Evolutionary conservation across 2,329 filamentous ascomycete genomes (phyloP).

Genomic region (Byssochlamys sp.): DNA sequence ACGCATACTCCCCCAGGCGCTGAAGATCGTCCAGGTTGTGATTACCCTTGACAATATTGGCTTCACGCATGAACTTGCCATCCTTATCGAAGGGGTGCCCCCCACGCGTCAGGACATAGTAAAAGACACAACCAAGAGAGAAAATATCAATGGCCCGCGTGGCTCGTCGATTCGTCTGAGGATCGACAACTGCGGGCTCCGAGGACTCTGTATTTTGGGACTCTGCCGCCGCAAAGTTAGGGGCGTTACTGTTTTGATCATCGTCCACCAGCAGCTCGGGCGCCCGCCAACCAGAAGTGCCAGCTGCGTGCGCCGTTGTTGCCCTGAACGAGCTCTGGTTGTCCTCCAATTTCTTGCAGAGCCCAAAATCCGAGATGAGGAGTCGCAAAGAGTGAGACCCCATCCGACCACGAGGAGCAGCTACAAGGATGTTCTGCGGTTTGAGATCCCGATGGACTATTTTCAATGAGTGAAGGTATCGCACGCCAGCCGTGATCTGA

Average conservation of each 20-base stretch:
- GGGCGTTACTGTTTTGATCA: constrained; percentile 42
- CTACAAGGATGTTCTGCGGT: constrained; percentile 90
- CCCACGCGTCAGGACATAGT: constrained; percentile 91
- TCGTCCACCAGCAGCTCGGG: constrained; percentile 83
- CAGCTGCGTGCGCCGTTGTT: constrained; percentile 83
- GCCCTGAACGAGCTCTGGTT: constrained; percentile 90
- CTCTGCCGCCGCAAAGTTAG: constrained; percentile 17
- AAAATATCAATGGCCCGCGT: constrained; percentile 97
- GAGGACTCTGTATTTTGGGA: constrained; percentile 36
- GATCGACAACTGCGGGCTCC: constrained; percentile 45
- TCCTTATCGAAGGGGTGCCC: constrained; percentile 89
- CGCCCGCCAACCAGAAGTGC: constrained; percentile 91
- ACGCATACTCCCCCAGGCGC: constrained; percentile 69
- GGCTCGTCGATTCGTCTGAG: constrained; percentile 60
- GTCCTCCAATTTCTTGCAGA: constrained; percentile 93
- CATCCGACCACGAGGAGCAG: constrained; percentile 45
- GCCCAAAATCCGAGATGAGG: constrained; percentile 91
- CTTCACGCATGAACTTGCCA: constrained; percentile 87
- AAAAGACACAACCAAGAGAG: constrained; percentile 93
- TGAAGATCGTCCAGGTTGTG: constrained; percentile 63
- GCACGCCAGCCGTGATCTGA: constrained; percentile 81
- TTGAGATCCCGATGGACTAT: constrained; percentile 97
- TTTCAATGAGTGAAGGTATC: constrained; percentile 78
- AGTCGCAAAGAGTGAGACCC: constrained; percentile 62
- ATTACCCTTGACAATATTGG: constrained; percentile 88